Evolutionary conservation across 306 rosid genomes (phyloP).

Genomic region (Cucurbita argyrosperma): DNA sequence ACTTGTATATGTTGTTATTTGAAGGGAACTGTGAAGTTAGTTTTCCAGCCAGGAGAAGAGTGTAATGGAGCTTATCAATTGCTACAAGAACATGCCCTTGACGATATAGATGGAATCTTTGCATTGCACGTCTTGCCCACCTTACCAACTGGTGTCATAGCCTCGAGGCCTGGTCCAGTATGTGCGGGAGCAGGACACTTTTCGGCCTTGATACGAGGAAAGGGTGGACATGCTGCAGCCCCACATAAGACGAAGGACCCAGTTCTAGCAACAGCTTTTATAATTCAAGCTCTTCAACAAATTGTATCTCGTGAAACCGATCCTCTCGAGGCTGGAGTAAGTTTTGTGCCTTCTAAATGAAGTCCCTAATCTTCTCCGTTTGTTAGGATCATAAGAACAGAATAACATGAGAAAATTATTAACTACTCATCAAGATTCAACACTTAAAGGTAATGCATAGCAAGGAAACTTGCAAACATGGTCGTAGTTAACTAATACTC

Average conservation of each 20-base stretch:
- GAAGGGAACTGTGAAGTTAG: constrained; percentile 32
- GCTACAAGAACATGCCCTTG: constrained; percentile 18
- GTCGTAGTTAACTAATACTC: neutral
- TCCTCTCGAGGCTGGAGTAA: constrained; percentile 29
- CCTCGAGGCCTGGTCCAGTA: constrained; percentile 26
- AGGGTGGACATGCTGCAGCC: constrained; percentile 28
- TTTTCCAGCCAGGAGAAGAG: constrained; percentile 34
- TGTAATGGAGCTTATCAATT: constrained; percentile 30
- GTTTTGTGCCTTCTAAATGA: neutral
- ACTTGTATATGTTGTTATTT: neutral
- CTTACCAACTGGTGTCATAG: constrained; percentile 20
- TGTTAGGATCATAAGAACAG: neutral
- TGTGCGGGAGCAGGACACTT: constrained; percentile 25
- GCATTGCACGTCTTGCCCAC: constrained; percentile 21
- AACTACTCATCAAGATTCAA: neutral
- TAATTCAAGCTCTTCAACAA: constrained; percentile 28
- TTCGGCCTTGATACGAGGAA: constrained; percentile 20
- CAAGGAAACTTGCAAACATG: neutral
- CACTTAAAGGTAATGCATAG: neutral
- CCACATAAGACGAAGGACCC: constrained; percentile 27
- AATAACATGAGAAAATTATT: neutral
- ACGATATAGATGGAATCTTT: constrained; percentile 18
- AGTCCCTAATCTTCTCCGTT: neutral
- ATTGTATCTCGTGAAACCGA: constrained; percentile 26
- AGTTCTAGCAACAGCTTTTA: constrained; percentile 23